Evolutionary conservation across 2,329 filamentous ascomycete species (phyloP).

Genomic region (Sarocladium kiliense): DNA sequence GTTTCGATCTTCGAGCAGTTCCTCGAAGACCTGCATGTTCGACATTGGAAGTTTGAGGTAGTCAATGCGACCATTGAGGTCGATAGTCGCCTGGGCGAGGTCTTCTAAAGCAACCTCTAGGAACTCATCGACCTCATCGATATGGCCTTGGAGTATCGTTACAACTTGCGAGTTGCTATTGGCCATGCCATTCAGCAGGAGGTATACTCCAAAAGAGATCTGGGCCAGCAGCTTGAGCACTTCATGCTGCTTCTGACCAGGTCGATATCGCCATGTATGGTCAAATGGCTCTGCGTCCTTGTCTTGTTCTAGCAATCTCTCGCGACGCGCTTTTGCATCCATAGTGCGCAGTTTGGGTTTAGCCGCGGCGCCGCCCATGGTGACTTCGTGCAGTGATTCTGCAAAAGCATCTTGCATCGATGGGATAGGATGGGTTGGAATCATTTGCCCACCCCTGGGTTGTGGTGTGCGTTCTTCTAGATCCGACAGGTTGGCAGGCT

Average conservation of each 20-base stretch:
- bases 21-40: slow-evolving; percentile 77
- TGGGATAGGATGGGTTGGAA: slow-evolving; percentile 60
- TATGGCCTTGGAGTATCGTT: slow-evolving; percentile 82
- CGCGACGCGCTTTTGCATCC: slow-evolving; percentile 58
- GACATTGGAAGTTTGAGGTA: slow-evolving; percentile 78
- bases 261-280: slow-evolving; percentile 69
- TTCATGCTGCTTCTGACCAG: slow-evolving; percentile 76
- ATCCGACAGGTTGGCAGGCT: not conserved
- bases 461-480: not conserved
- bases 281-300: slow-evolving; percentile 67
- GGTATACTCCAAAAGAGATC: slow-evolving; percentile 88
- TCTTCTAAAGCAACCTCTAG: slow-evolving; percentile 83
- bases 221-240: slow-evolving; percentile 87
- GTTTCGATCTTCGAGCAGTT: slow-evolving; percentile 77
- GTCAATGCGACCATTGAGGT: slow-evolving; percentile 75
- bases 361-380: slow-evolving; percentile 34
- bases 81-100: slow-evolving; percentile 69
- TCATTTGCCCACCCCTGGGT: slow-evolving; percentile 9
- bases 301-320: slow-evolving; percentile 61
- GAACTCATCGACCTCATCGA: slow-evolving; percentile 90
- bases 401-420: slow-evolving; percentile 78
- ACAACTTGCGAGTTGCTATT: slow-evolving; percentile 87
- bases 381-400: slow-evolving; percentile 72
- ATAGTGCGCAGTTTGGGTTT: slow-evolving; percentile 50
- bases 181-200: slow-evolving; percentile 78